Conservation (phyloP, 495 filamentous ascomycete genomes). For the Bacidia rubella region DNA sequence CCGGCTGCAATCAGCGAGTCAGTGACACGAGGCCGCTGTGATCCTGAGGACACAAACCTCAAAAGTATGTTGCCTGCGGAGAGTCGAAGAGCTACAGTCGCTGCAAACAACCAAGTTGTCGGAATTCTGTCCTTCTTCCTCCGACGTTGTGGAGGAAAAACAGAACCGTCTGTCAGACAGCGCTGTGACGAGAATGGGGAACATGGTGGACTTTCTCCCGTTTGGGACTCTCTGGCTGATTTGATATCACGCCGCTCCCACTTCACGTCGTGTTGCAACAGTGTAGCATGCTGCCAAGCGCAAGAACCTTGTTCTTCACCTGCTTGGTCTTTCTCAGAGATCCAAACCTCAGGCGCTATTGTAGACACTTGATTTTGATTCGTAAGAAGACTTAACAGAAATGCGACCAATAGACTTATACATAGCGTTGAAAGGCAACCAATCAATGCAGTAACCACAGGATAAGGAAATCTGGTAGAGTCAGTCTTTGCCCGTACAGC, state of each 20-base stretch:
- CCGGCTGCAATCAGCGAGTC: slow-evolving; percentile 5
- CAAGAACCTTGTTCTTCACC: no score
- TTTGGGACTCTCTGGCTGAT: no score
- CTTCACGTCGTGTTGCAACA: no score
- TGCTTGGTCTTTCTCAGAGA: no score
- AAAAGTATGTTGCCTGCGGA: slow-evolving; percentile 7
- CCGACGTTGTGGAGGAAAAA: not conserved
- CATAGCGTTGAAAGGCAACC: slow-evolving; percentile 2
- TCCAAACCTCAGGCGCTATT: no score
- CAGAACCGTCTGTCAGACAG: no score
- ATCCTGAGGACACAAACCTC: slow-evolving; percentile 1
- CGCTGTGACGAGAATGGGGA: no score
- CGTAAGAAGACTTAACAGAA: slow-evolving; percentile 1
- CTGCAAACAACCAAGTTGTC: not conserved
- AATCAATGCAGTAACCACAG: slow-evolving; percentile 3
- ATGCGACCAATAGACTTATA: not conserved
- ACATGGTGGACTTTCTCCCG: no score
- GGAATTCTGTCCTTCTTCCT: not conserved
- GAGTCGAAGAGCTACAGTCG: not conserved
- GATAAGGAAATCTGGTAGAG: slow-evolving; percentile 11
- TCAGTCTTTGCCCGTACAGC: not conserved
- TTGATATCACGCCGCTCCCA: no score
- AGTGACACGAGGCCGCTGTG: not conserved
- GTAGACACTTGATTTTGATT: no score
- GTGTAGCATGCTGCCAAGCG: no score